phyloP scores from a whole-genome alignment of 1,284 basidiomycete species.

The Sanguinoderma infundibulare region DNA sequence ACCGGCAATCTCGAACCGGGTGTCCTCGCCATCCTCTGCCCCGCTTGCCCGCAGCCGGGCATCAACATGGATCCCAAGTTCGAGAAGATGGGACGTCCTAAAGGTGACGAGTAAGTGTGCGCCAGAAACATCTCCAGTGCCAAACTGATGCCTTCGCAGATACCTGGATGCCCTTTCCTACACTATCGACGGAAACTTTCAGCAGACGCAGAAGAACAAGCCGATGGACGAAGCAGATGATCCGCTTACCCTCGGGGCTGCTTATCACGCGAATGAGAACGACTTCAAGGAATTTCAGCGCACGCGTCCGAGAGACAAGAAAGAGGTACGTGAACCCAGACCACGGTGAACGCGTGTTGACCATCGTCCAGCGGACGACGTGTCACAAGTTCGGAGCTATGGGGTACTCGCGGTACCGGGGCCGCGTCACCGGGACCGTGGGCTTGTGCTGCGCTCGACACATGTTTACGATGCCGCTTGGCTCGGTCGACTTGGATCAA shows the following conservation, averaged over 20 bases:
- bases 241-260: not conserved
- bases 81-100: not conserved
- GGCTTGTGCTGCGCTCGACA: not conserved
- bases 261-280: not conserved
- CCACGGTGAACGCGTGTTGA: not conserved
- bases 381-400: constrained; percentile 7
- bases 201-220: not conserved
- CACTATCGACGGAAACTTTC: constrained; percentile 11
- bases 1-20: not conserved
- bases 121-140: not conserved
- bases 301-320: not conserved
- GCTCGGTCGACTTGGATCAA: not conserved
- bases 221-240: not conserved
- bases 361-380: not conserved
- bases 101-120: not conserved
- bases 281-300: not conserved
- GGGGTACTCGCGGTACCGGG: not conserved
- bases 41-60: constrained; percentile 25
- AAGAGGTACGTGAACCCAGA: not conserved
- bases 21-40: constrained; percentile 12
- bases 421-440: not conserved
- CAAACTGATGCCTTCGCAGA: not conserved
- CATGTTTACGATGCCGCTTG: not conserved
- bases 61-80: constrained; percentile 28
- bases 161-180: not conserved